Evolutionary conservation across 345 rosid genomes (phyloP), one percentile per base, ranked within the genome.

Genomic region (Salix caprea): DNA sequence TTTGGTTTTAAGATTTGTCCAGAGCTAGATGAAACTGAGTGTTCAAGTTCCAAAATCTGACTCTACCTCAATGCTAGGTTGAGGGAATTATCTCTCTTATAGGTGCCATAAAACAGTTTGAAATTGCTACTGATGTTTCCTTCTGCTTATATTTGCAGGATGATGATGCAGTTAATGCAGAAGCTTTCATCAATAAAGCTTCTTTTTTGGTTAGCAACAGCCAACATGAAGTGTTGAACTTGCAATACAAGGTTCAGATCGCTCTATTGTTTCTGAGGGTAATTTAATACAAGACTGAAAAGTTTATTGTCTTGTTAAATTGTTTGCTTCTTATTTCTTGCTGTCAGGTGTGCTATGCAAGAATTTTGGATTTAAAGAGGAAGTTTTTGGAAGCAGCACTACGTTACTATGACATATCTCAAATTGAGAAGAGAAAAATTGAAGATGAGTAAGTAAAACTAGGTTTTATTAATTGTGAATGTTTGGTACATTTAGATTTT

Each of bases 91-190:
- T 30, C 52, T 50, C 40, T 24, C n/a, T 48, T 18, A 32, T 21
- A 23, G 23, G 16, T 70, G n/a, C 42, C 64, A 74, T 32, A 32
- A 42, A 21, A 9, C 42, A 30, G 30, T 23, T 68, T 36, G 23
- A 24, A 24, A 21, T 50, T 52, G 23, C 13, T 15, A 1, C 10
- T 50, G 32, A 12, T 67, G 9, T 34, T 40, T 65, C 44, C 70
- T 66, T 13, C 67, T 78, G 74, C 72, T 67, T 65, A 74, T 37
- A 36, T 72, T 65, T 89, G 76, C 83, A 96, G 99, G 99, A 96
- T 83, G 97, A 96, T 84, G 99, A 96, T 90, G 96, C 99, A n/a
- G 89, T 91, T 23, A 96, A 91, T 78, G 99, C 99, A 14, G 97
- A 96, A 83, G 93, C 95, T 78, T 96, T 93, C 77, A 93, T 93